Evolutionary conservation across 1,139 yeast species (phyloP).

Genomic region (Yamadazyma aaseri): DNA sequence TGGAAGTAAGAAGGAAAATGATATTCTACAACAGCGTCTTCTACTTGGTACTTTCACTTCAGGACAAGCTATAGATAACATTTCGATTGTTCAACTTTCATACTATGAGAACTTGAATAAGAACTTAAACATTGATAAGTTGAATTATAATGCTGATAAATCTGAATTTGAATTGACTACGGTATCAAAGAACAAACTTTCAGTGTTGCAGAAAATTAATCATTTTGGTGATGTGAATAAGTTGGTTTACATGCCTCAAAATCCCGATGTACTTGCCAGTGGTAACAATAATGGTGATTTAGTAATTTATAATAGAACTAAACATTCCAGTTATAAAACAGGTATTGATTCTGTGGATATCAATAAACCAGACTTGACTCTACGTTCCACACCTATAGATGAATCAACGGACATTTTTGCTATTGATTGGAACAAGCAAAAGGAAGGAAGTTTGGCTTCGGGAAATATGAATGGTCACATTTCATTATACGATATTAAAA

Average conservation of each 20-base stretch:
- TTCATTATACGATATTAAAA: slow-evolving; percentile 33
- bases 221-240: slow-evolving; percentile 47
- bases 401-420: slow-evolving; percentile 36
- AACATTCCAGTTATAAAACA: slow-evolving; percentile 42
- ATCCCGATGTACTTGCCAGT: slow-evolving; percentile 44
- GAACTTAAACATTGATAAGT: slow-evolving; percentile 29
- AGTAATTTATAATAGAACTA: slow-evolving; percentile 51
- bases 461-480: slow-evolving; percentile 39
- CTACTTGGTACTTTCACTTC: slow-evolving; percentile 44
- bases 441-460: slow-evolving; percentile 34
- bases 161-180: slow-evolving; percentile 40
- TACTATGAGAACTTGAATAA: slow-evolving; percentile 32
- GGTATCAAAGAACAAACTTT: slow-evolving; percentile 26
- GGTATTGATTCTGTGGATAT: slow-evolving; percentile 27
- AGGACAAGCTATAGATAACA: slow-evolving; percentile 41
- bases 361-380: slow-evolving; percentile 31
- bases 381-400: slow-evolving; percentile 14
- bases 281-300: slow-evolving; percentile 41
- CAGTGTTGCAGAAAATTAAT: slow-evolving; percentile 39
- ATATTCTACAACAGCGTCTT: slow-evolving; percentile 30
- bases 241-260: slow-evolving; percentile 43
- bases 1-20: slow-evolving; percentile 8
- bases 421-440: slow-evolving; percentile 44
- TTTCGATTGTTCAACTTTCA: slow-evolving; percentile 41
- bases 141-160: slow-evolving; percentile 40